Percentiles rank a stretch among this genome's conserved stretches.
Evolutionary conservation across 2,329 filamentous ascomycete species (phyloP).

Genomic region (Truncatella angustata): DNA sequence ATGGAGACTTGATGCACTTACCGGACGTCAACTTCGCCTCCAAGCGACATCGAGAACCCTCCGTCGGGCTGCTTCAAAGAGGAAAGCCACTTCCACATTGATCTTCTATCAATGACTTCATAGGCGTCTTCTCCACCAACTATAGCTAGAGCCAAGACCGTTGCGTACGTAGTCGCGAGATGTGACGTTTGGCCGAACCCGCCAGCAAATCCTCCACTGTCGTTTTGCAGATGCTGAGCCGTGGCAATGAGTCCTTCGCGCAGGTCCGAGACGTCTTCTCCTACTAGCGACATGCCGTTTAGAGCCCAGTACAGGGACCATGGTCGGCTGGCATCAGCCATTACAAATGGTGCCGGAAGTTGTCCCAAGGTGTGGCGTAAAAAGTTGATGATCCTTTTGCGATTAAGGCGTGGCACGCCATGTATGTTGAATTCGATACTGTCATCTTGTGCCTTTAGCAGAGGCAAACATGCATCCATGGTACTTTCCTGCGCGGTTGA

Average conservation of each 20-base stretch:
- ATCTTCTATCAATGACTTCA: conserved; percentile 73
- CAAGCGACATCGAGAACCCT: conserved; percentile 83
- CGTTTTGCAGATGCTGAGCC: conserved; percentile 78
- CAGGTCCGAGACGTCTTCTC: conserved; percentile 69
- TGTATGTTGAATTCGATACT: conserved; percentile 59
- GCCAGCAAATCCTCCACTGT: conserved; percentile 82
- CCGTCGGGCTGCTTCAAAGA: conserved; percentile 82
- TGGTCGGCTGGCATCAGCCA: conserved; percentile 81
- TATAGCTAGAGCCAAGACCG: conserved; percentile 73
- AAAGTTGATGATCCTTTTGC: conserved; percentile 60
- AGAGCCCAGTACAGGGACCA: conserved; percentile 96
- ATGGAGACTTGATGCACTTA: conserved; percentile 36
- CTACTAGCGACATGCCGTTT: conserved; percentile 70
- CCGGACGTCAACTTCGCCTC: conserved; percentile 91
- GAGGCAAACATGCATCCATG: conserved; percentile 65
- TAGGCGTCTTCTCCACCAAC: conserved; percentile 75
- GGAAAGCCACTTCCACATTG: conserved; percentile 90
- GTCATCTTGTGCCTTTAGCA: conserved; percentile 55
- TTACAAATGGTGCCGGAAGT: conserved; percentile 69
- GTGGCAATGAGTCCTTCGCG: conserved; percentile 71
- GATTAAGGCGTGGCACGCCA: conserved; percentile 73
- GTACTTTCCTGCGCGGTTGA: conserved; percentile 68
- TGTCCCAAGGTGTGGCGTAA: conserved; percentile 55
- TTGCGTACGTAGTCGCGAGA: conserved; percentile 84
- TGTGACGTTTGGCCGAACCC: conserved; percentile 91